Base-by-base conservation (phyloP, 331 rosid species). In the Arachis monticola region DNA sequence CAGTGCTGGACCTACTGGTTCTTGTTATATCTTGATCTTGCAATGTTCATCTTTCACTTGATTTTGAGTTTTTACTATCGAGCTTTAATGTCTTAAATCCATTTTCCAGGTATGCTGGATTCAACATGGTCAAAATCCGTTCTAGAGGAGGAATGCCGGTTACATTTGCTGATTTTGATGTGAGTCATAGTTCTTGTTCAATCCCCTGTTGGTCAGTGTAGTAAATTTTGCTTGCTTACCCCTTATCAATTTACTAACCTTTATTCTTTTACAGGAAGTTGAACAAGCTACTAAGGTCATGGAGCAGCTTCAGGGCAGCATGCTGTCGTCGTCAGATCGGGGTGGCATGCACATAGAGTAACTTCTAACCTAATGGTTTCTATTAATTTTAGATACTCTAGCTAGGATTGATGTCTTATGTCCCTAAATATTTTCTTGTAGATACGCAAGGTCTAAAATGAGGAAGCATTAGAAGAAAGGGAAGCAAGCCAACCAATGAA, bases 101-200 rank as follows among this genome's bases (percentile, higher is more conserved):
- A 59, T 45, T 69, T 48, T 83, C 78, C 73, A 94, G 98, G 57
- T 86, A 88, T 74, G 31, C 89, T 57, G 98, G 97, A 83, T 94
- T 94, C 85, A 94, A 94, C 75, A 69, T 82, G 83, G 88, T 89
- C 75, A 94, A 88, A 79, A 79, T 94, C 82, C 98, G 95, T 71
- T 85, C 96, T 46, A 90, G 88, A 88, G 90, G 98, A 83, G 98
- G 98, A 76, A 92, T 94, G 97, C 98, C 98, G 5, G 98, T 94
- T 84, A 97, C 97, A 59, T 94, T 94, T 90, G 96, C 91, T 77
- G 98, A 94, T 86, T 94, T 88, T 74, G 88, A 87, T 93, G 98
- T 91, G 77, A 72, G 10, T 81, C 41, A 35, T 31, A 8, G 79
- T 61, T 79, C 57, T 62, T 56, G 68, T 6, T 14, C 5, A 51